Base-by-base conservation (phyloP, 768 basidiomycete species). In the Heimioporus sp. region DNA sequence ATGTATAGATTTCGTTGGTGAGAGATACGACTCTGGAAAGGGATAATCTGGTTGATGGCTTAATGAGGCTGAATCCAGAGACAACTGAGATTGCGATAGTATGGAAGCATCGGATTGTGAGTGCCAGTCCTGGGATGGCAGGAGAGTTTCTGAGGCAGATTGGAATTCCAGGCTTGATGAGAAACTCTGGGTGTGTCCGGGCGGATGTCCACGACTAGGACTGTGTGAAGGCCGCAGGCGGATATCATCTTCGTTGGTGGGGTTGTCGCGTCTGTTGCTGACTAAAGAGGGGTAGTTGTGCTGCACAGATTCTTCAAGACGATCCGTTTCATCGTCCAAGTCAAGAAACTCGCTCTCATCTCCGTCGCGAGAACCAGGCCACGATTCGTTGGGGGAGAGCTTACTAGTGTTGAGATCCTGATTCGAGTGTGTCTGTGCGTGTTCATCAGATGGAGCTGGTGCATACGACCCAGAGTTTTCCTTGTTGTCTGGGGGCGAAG, bases 401-500 rank as follows among this genome's bases (percentile, higher is more conserved):
- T 45, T 45, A 49, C 40, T 36, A 2, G 35, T 13, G 36, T 42
- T 15, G 42, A 36, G 1, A 10, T 35, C 37, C 4, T 46, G 47
- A 34, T 16, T 13, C 5, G 12, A 38, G 44, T 40, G 43, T n/a
- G 31, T 32, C 20, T 53, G 51, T 12, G 30, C 1, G 8, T 37
- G 13, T 35, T 46, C 52, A 11, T 45, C 43, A 11, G 17, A 38
- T 19, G 53, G 32, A 5, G 21, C 35, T n/a, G 32, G n/a, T 20
- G 41, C 10, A 43, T 34, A 41, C 28, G 54, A 52, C 10, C 55
- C 53, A 7, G 86, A 82, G 60, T 81, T 86, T 24, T 79, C 69
- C 9, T 72, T 85, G 65, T 92, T 90, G 49, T 90, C 87, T 1
- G 90, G 86, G 35, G 90, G 74, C 32, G 85, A 81, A 45, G 86